These are phyloP conservation scores for Xanthoparmelia taractica DNA, from an alignment of 495 filamentous ascomycete species.

Conservation along the genomic window DNA sequence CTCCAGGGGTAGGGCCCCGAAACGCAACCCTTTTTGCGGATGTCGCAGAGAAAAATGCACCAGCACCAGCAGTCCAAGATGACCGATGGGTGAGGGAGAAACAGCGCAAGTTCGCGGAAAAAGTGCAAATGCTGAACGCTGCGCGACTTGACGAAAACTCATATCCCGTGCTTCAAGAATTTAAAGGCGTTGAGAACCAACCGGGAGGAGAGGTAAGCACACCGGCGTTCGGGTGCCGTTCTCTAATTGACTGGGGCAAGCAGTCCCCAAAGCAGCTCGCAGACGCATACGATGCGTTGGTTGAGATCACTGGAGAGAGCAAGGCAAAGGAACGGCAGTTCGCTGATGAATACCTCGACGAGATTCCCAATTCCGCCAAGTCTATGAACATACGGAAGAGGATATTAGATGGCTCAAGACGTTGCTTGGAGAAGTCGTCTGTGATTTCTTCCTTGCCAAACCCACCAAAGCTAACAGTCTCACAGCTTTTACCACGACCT, in stretches of 20 bases:
- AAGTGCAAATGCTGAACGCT: constrained; percentile 67
- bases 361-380: constrained; percentile 51
- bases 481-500: constrained; percentile 57
- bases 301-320: constrained; percentile 62
- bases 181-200: constrained; percentile 61
- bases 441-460: not conserved
- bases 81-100: constrained; percentile 70
- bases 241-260: not conserved
- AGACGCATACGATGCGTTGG: constrained; percentile 70
- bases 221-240: not conserved
- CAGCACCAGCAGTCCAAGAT: constrained; percentile 46
- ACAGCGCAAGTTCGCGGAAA: constrained; percentile 66
- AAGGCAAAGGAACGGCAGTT: constrained; percentile 70
- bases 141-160: constrained; percentile 55
- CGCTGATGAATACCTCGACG: constrained; percentile 63
- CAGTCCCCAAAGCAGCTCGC: constrained; percentile 56
- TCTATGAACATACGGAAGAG: constrained; percentile 58
- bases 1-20: constrained; percentile 51
- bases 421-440: constrained; percentile 58
- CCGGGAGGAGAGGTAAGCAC: constrained; percentile 47
- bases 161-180: constrained; percentile 63
- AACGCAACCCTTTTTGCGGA: constrained; percentile 59
- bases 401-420: constrained; percentile 69
- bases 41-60: constrained; percentile 46
- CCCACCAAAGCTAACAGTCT: not conserved